Conservation (phyloP, 176 grass and related monocot genomes). For the Phragmites australis region DNA sequence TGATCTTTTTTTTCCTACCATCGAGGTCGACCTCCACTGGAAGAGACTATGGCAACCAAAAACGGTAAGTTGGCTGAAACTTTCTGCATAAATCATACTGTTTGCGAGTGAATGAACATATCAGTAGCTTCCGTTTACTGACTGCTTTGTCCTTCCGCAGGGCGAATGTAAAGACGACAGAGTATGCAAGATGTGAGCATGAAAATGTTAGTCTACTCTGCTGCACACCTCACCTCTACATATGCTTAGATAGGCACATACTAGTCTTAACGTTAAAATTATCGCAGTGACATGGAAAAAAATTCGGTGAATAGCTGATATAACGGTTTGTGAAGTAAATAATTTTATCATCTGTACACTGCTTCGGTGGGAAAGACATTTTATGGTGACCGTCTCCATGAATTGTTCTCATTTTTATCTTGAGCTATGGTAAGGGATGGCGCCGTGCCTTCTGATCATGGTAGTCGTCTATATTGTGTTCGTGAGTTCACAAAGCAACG, state of each 20-base stretch:
- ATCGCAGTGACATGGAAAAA: background rate
- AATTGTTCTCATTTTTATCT: background rate
- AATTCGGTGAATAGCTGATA: background rate
- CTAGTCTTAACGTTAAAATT: background rate
- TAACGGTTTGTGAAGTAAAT: background rate
- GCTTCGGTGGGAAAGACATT: background rate
- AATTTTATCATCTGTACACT: background rate
- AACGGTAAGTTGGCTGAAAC: conserved; percentile 20
- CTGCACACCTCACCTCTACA: background rate
- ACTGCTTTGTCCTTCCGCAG: conserved; percentile 16
- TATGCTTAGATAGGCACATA: conserved; percentile 23
- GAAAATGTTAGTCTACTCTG: background rate
- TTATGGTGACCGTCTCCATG: background rate
- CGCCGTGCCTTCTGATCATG: background rate
- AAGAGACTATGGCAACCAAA: conserved; percentile 57
- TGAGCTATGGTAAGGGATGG: background rate
- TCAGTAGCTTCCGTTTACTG: background rate
- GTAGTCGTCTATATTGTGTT: background rate
- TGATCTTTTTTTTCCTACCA: background rate
- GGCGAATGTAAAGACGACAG: conserved; percentile 65
- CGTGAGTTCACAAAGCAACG: background rate
- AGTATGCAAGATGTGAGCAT: conserved; percentile 62
- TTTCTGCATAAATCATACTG: background rate
- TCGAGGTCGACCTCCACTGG: conserved; percentile 76
- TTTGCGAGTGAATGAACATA: background rate